Evolutionary conservation across 2,329 filamentous ascomycete genomes (phyloP), one percentile per base, ranked within the genome.

Genomic region (Alternaria infectoria): DNA sequence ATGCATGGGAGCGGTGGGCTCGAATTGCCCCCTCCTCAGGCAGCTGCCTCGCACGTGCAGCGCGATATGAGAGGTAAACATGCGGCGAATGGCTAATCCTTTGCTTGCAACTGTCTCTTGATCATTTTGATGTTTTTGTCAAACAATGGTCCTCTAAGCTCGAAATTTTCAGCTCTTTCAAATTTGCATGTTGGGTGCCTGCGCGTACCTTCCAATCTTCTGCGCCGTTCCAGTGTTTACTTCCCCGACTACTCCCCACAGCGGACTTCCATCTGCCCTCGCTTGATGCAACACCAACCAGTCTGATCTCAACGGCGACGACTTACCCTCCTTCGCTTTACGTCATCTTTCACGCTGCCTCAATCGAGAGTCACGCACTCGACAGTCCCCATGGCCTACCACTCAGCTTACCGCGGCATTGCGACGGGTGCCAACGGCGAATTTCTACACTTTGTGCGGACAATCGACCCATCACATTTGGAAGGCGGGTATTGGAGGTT

Each of bases 401-500:
- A 65, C 21, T 63, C 55, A 23, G 65, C 62, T 15, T 61, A 70
- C 30, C 40, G 36, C n/a, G 67, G 57, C 36, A 47, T 19, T 10
- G 59, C 28, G 13, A 45, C 11, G 17, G n/a, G 36, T 8, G 17
- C 45, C 11, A 57, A 61, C 15, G 69, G 66, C 21, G 52, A 26
- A 0, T 73, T 74, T 36, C 17, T 61, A 3, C 55, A 68, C 15
- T 68, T 69, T 19, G 19, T 58, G 3, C 55, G 57, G 7, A 40
- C 32, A 2, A 17, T 47, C 7, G 51, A 67, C 6, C 21, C 57
- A 8, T 54, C 56, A 1, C 68, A 69, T 17, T 0, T 55, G 5
- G 15, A 32, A 5, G 47, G 47, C 17, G 70, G 69, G 1, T 68
- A 72, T 21, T 74, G 69, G 69, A 57, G n/a, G 15, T 72, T 73